Evolutionary conservation across 2,329 filamentous ascomycete species (phyloP).

Genomic region (Rhexocercosporidium sp.): DNA sequence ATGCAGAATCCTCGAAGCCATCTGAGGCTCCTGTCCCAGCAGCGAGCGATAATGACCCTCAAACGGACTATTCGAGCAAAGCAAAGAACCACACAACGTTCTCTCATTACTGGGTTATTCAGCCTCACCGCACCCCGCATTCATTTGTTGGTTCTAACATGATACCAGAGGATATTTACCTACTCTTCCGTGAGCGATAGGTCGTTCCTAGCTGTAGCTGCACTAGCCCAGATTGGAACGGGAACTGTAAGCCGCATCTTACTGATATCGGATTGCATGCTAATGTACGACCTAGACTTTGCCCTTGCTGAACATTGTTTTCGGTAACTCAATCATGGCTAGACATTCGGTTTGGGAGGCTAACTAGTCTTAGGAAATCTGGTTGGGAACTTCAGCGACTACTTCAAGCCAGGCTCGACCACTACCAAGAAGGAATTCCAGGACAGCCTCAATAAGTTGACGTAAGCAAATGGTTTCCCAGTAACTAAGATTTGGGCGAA

Average conservation of each 20-base stretch:
- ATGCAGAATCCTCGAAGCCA: slow-evolving; percentile 2
- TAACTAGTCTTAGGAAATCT: slow-evolving; percentile 26
- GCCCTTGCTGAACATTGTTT: slow-evolving; percentile 64
- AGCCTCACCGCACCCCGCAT: background rate
- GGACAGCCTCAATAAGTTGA: slow-evolving; percentile 49
- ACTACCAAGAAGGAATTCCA: slow-evolving; percentile 48
- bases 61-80: slow-evolving; percentile 37
- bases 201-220: slow-evolving; percentile 31
- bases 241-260: slow-evolving; percentile 32
- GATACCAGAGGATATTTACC: slow-evolving; percentile 36
- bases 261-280: background rate
- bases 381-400: slow-evolving; percentile 53
- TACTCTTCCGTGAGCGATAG: slow-evolving; percentile 35
- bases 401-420: slow-evolving; percentile 45
- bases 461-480: slow-evolving; percentile 43
- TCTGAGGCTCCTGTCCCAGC: background rate
- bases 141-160: background rate
- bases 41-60: slow-evolving; percentile 9
- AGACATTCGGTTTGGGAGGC: background rate
- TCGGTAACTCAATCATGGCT: slow-evolving; percentile 47
- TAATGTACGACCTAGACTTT: slow-evolving; percentile 48
- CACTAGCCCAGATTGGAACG: slow-evolving; percentile 33
- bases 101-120: slow-evolving; percentile 33
- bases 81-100: slow-evolving; percentile 33
- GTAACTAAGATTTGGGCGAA: background rate